These are phyloP conservation scores for Spiraea crenata DNA, from an alignment of 331 rosid genomes.

Conservation along the genomic window DNA sequence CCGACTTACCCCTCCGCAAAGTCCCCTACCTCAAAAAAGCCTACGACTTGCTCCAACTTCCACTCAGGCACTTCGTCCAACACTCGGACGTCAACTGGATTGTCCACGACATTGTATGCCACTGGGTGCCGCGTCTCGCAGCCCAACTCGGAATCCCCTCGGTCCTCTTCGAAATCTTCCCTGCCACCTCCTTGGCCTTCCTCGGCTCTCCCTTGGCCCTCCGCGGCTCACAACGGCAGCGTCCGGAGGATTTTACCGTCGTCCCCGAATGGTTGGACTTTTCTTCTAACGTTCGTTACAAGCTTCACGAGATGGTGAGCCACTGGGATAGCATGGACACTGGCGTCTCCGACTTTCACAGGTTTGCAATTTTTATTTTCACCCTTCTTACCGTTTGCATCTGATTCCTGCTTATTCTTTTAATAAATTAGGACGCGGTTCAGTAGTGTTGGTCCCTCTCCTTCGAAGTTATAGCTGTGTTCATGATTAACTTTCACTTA, in stretches of 20 bases:
- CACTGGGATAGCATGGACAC: conserved; percentile 26
- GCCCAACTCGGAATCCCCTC: conserved; percentile 13
- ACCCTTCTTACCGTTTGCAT: too few species aligned
- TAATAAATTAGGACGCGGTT: too few species aligned
- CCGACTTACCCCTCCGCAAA: conserved; percentile 25
- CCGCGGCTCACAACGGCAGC: background rate
- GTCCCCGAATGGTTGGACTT: conserved; percentile 24
- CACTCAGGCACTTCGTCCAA: conserved; percentile 5
- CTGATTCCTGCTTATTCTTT: too few species aligned
- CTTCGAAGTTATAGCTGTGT: too few species aligned
- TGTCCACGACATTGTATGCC: conserved; percentile 14
- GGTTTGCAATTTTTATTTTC: background rate
- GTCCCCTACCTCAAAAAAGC: conserved; percentile 34
- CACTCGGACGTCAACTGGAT: conserved; percentile 17
- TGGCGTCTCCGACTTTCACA: conserved; percentile 10
- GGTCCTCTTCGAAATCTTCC: background rate
- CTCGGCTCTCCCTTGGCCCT: background rate
- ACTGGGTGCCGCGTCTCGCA: conserved; percentile 17
- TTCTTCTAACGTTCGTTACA: background rate
- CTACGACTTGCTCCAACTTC: conserved; percentile 20
- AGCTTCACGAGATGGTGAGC: conserved; percentile 15
- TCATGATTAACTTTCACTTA: too few species aligned
- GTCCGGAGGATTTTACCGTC: conserved; percentile 25
- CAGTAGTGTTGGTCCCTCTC: too few species aligned
- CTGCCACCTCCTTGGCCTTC: conserved; percentile 5